A percentile compares a stretch with the other conserved stretches of the same genome.
phyloP scores from a whole-genome alignment of 805 yeast species.

The Schwanniomyces occidentalis region DNA sequence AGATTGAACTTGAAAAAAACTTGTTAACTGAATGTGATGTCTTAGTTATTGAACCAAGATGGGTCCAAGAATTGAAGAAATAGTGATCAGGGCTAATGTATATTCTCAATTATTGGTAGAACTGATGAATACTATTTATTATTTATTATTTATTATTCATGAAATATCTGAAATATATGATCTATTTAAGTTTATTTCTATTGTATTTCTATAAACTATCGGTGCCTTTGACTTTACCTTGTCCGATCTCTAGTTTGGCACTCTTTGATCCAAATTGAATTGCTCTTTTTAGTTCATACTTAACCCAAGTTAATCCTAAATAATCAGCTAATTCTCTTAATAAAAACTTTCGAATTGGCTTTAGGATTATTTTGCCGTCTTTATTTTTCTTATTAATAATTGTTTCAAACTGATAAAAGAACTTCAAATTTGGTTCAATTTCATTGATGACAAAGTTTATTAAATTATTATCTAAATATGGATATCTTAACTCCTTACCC shows the following conservation, averaged over 20 bases:
- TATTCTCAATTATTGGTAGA: too few relatives aligned
- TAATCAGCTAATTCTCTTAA: conserved; percentile 61
- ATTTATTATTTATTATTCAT: conserved; percentile 3
- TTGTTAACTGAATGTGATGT: conserved; percentile 39
- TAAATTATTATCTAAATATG: conserved; percentile 69
- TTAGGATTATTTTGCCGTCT: conserved; percentile 21
- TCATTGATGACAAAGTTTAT: conserved; percentile 47
- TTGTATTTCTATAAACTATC: conserved; percentile 34
- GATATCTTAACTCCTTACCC: conserved; percentile 90
- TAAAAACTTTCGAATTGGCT: conserved; percentile 48
- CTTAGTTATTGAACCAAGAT: conserved; percentile 42
- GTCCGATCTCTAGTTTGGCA: conserved; percentile 87
- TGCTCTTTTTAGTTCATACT: conserved; percentile 84
- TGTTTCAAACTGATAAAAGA: conserved; percentile 30
- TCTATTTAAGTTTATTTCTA: neutral
- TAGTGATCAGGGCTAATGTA: neutral
- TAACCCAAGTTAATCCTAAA: conserved; percentile 54
- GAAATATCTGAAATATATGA: neutral
- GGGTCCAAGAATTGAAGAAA: conserved; percentile 32
- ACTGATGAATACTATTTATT: neutral
- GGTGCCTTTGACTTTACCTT: conserved; percentile 76
- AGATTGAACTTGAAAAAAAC: conserved; percentile 22
- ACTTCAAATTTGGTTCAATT: conserved; percentile 51
- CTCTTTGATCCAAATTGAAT: conserved; percentile 95
- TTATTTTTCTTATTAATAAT: conserved; percentile 24